Evolutionary conservation across 2,329 filamentous ascomycete genomes (phyloP), one percentile per base, ranked within the genome.

Genomic region (Xylaria sp.): DNA sequence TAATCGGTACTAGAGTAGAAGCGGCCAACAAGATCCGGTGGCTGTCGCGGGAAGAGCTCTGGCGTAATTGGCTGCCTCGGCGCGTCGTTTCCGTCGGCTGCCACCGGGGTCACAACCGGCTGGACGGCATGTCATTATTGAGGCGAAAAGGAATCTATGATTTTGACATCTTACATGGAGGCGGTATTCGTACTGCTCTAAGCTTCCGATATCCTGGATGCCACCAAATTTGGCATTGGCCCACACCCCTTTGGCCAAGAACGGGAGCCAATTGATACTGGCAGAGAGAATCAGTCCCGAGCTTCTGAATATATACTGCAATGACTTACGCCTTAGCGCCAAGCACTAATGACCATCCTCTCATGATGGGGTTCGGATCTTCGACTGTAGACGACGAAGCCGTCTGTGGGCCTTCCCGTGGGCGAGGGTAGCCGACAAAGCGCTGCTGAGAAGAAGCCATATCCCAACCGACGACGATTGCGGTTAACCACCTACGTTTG

Each of bases 1-100:
- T 93, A 97, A 77, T 97, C 92, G 12, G 85, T 83, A 23, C 88
- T 85, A 3, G 90, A 90, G 74, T 88, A 86, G 78, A 91, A 92
- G 46, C 85, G 83, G 15, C 79, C 80, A 4, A 75, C 69, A 12
- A 79, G 72, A 46, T 78, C 73, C 15, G 76, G 72, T 7, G 83
- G 77, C 51, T 79, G 78, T 11, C 76, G 76, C 47, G 74, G 72
- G 50, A 76, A 74, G 3, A 84, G 76, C 37, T 80, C 76, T 0
- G 78, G 67, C 2, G 77, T 79, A 37, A 84, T 75, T 3, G 77
- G 74, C 3, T 82, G 74, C 69, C 80, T 72, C 28, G 68, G 64
- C 3, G 68, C 53, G 58, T 65, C 67, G 11, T 65, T 64, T 31
- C 70, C 72, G 25, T 76, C 74, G 17, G 78, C 69, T 12, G 78